Evolutionary conservation across 345 rosid species (phyloP).

Genomic region (Pelargonium nanum): DNA sequence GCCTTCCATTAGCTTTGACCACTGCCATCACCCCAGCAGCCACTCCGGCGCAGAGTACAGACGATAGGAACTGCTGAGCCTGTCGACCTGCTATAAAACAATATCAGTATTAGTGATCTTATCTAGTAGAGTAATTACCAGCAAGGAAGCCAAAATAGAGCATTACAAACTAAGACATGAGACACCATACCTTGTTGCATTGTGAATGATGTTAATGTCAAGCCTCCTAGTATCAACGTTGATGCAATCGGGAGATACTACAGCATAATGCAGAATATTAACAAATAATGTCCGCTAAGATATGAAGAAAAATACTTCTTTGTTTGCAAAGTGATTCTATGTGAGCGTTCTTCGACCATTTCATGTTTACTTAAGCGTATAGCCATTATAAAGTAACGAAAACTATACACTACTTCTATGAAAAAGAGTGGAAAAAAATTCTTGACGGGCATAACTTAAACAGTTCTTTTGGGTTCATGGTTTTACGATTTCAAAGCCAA

Average conservation of each 20-base stretch:
- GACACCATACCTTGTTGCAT: slow-evolving; percentile 60
- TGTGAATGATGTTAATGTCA: slow-evolving; percentile 73
- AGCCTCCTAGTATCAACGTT: slow-evolving; percentile 74
- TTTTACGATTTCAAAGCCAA: too few species aligned
- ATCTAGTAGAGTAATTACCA: not conserved
- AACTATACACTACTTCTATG: too few species aligned
- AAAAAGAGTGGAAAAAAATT: too few species aligned
- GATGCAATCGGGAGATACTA: slow-evolving; percentile 98
- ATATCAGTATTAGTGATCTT: not conserved
- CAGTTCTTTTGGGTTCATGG: too few species aligned
- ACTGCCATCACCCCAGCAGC: slow-evolving; percentile 81
- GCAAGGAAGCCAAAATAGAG: not conserved
- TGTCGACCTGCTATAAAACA: slow-evolving; percentile 51
- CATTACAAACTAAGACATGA: not conserved
- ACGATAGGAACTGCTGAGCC: slow-evolving; percentile 54
- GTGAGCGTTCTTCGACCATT: not conserved
- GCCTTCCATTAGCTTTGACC: slow-evolving; percentile 78
- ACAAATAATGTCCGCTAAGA: not conserved
- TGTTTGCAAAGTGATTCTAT: not conserved
- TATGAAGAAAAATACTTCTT: not conserved
- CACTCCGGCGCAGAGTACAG: slow-evolving; percentile 76
- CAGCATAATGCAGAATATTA: slow-evolving; percentile 5
- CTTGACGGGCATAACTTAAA: too few species aligned
- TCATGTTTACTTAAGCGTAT: not conserved
- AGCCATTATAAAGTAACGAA: too few species aligned